Evolutionary conservation across 2,329 filamentous ascomycete genomes (phyloP), one percentile per base, ranked within the genome.

Genomic region (Epichloe baconii): DNA sequence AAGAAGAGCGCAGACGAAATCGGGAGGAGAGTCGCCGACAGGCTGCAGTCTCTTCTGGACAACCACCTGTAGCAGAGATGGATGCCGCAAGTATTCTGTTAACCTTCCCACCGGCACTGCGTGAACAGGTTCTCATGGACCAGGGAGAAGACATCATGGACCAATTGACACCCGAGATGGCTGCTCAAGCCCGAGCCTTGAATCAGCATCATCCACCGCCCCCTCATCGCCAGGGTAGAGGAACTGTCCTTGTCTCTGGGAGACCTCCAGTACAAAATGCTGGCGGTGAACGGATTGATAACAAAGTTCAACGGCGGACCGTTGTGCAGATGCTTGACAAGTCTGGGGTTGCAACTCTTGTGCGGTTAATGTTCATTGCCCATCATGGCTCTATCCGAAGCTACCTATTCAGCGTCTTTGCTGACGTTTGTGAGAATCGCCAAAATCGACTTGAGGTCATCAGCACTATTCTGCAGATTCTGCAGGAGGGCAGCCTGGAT

Each of bases 311-410:
- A 60, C 82, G 87, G 52, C 85, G 86, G 54, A 83, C 88, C 21
- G 86, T 94, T 52, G 86, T 95, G 23, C 93, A 98, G 65, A 95
- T 98, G 85, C 79, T 98, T 34, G 93, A 98, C 67, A 96, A 95
- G 69, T 79, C 90, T 45, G 93, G 94, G 26, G 84, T 98, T 57
- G 93, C 94, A 26, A 97, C 93, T n/a, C 73, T 98, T 36, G 76
- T 98, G 43, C 87, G 94, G n/a, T 78, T 98, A 10, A 96, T 98
- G 91, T 98, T 98, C 66, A 89, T 97, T 60, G 86, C 88, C 46
- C 88, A 96, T 57, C 87, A 91, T 56, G 88, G 87, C 21, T 93
- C 87, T 55, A 85, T 93, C 47, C 87, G 89, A 57, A 81, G 78
- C 55, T 86, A 88, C 53, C 76, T 98, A 49, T 91, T 93, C 64